Evolutionary conservation across 2,329 filamentous ascomycete genomes (phyloP), one percentile per base, ranked within the genome.

Genomic region (Kalmusia sp.): DNA sequence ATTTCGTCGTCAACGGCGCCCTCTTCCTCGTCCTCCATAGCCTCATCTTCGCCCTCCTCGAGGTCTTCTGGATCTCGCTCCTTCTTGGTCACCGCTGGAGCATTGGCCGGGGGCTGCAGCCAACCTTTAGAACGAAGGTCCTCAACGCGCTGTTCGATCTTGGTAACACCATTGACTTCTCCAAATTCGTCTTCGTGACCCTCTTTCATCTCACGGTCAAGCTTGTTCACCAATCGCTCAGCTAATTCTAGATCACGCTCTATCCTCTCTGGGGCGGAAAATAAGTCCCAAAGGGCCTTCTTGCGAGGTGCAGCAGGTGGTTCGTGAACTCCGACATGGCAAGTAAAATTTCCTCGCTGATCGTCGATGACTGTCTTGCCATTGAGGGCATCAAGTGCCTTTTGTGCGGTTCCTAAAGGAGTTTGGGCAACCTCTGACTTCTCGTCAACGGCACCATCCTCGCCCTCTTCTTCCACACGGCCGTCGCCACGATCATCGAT

Each of bases 281-380:
- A 98, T 7, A 98, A 80, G 74, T 98, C 93, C 93, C 93, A 98
- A 2, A 98, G 79, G 0, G 93, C 93, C 79, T 98, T 98, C 81
- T 96, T 97, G 50, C 93, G 84, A 2, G 92, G 91, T 51, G 92
- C 87, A 31, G 84, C 84, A 2, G 93, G 92, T 3, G 95, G 93
- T 56, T 92, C 92, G 75, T 99, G 95, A 19, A 99, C 90, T 54
- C 95, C 95, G 44, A 98, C 95, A 69, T 99, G 95, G 70, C 95
- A 97, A 25, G 93, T 93, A 73, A 99, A 99, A 72, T 99, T 95
- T 34, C 95, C 95, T 46, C 93, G 89, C 41, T 90, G 87, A 62
- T 96, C 89, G 69, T 99, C 95, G 67, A 96, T 92, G 57, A 99
- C 96, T 0, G 92, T 96, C 80, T 99, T 98, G 63, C 93, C 92